phyloP scores from a whole-genome alignment of 495 filamentous ascomycete genomes.

The Aspergillus nidulans region DNA sequence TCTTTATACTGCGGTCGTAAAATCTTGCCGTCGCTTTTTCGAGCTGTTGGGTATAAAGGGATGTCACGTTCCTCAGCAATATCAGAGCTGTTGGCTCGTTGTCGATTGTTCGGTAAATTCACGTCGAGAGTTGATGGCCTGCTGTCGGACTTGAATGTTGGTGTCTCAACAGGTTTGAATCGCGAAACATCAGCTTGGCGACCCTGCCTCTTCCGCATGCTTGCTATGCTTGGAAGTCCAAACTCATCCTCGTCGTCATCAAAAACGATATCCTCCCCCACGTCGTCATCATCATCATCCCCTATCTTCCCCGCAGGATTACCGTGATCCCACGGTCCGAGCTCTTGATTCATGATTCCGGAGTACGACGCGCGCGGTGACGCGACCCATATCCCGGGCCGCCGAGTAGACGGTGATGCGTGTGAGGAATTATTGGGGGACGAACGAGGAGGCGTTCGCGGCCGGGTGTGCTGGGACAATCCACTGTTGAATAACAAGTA shows the following conservation, averaged over 20 bases:
- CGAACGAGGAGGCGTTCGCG: constrained; percentile 58
- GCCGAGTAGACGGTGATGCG: constrained; percentile 52
- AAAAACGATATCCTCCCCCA: constrained; percentile 66
- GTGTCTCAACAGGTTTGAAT: constrained; percentile 41
- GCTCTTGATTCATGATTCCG: constrained; percentile 67
- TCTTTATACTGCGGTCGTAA: constrained; percentile 96
- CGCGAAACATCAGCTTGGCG: constrained; percentile 45
- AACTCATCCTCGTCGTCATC: constrained; percentile 93
- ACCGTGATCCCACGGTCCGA: constrained; percentile 72
- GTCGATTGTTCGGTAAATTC: constrained; percentile 30
- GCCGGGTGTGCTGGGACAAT: constrained; percentile 49
- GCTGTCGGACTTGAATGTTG: constrained; percentile 28
- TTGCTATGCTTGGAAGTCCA: constrained; percentile 83
- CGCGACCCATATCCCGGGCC: constrained; percentile 47
- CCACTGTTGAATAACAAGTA: constrained; percentile 40
- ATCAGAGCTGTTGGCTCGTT: constrained; percentile 73
- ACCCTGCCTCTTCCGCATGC: constrained; percentile 69
- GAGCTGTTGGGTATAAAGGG: constrained; percentile 81
- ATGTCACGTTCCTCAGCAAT: constrained; percentile 86
- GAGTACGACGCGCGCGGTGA: constrained; percentile 69
- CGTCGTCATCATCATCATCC: constrained; percentile 48
- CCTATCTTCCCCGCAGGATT: constrained; percentile 28
- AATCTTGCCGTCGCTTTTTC: constrained; percentile 89
- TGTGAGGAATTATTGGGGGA: constrained; percentile 32
- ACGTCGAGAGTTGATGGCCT: constrained; percentile 32